These are phyloP conservation scores for Penicillium sp. DNA, from an alignment of 2,329 filamentous ascomycete genomes.

Conservation along the genomic window DNA sequence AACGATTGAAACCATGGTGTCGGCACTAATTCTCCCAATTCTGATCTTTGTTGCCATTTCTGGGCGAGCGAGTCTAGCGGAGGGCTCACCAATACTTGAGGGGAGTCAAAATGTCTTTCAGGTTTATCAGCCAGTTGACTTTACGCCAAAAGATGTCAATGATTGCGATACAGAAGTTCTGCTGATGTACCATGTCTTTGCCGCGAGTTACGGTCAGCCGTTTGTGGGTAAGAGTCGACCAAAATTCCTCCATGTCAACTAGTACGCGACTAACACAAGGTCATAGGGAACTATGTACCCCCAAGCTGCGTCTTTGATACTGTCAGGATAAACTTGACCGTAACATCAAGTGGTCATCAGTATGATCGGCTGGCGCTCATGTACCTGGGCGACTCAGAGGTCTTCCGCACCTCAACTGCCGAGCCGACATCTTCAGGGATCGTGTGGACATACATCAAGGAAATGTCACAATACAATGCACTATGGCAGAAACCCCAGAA, in stretches of 20 bases:
- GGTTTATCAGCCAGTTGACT: slow-evolving; percentile 58
- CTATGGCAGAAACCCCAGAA: slow-evolving; percentile 66
- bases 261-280: background rate
- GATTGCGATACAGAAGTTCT: slow-evolving; percentile 37
- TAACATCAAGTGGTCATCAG: slow-evolving; percentile 64
- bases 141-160: slow-evolving; percentile 35
- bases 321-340: slow-evolving; percentile 70
- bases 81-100: slow-evolving; percentile 1
- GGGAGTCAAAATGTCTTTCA: slow-evolving; percentile 58
- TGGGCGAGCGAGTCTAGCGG: background rate
- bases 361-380: slow-evolving; percentile 71
- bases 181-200: slow-evolving; percentile 69
- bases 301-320: slow-evolving; percentile 66
- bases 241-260: background rate
- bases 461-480: slow-evolving; percentile 65
- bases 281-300: slow-evolving; percentile 57
- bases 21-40: background rate
- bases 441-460: slow-evolving; percentile 69
- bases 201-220: slow-evolving; percentile 64
- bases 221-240: slow-evolving; percentile 56
- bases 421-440: slow-evolving; percentile 69
- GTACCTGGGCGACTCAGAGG: slow-evolving; percentile 69
- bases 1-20: no score
- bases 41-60: background rate
- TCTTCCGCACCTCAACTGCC: slow-evolving; percentile 79